Evolutionary conservation across 169 alveolate genomes (phyloP), one percentile per base, ranked within the genome.

Genomic region (Plasmodium billcollinsi): DNA sequence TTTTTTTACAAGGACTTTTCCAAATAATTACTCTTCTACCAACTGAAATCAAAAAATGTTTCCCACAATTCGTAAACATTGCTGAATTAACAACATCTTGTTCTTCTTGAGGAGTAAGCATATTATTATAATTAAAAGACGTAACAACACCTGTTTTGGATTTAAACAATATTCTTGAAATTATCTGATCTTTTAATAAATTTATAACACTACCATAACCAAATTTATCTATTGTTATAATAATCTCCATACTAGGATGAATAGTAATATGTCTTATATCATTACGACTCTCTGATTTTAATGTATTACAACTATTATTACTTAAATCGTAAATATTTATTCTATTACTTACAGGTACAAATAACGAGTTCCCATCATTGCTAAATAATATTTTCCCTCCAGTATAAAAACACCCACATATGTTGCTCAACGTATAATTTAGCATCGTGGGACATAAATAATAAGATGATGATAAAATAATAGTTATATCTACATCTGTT

Each of bases 321-420:
- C 74, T 88, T 66, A 96, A 80, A 61, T 96, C 98, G 61, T 95
- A 93, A 6, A 96, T 93, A 52, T 93, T 92, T 56, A 96, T 67
- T 71, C 98, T 92, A 74, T 95, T 96, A 65, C 94, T 97, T 33
- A 96, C 96, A 2, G 97, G 97, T 24, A 96, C 94, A 65, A 95
- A 61, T 33, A 96, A 75, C 24, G 93, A 93, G 43, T 93, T 88
- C 18, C 95, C 97, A 62, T 69, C 88, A 0, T 59, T 67, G 20
- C 85, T 88, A 18, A 74, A 88, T 12, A 67, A 29, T 18, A 76
- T 47, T 18, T 76, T 76, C 4, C 89, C 89, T 14, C 89, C 89
- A 20, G 89, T 76, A 43, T 76, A 76, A 21, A 76, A 67, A 18
- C 89, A 63, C 15, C 89, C 89, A 58, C 89, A 76, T 12, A 76